Evolutionary conservation across 352 stramenopile genomes (phyloP), one percentile per base, ranked within the genome.

Genomic region (Blastocystis sp.): DNA sequence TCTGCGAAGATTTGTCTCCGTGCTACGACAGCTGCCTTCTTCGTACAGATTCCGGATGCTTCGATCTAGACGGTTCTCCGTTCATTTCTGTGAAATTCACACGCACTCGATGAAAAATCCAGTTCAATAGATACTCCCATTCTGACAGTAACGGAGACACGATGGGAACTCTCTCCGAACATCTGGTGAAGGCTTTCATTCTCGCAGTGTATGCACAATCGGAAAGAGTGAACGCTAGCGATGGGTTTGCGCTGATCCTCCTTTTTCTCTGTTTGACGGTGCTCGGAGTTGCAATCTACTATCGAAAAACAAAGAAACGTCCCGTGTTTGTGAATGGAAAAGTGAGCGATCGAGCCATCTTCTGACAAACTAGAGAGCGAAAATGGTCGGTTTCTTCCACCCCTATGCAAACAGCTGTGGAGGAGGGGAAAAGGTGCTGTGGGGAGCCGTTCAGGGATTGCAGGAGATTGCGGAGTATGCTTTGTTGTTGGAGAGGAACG

Each of bases 371-470:
- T 64, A 81, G 69, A 81, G n/a, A 57, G 69, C 69, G 4, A 81
- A 81, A 64, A 85, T 36, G 21, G 63, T 97, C 72, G 93, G 90
- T 44, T 93, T 97, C 84, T 97, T 97, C 89, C 94, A 97, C 88
- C 94, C 93, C 42, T 94, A 97, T 88, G 95, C 94, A 48, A 93
- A 97, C 75, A 91, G 91, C 44, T 95, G 96, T 42, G 96, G 96
- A 29, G 96, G 96, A 49, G 96, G 96, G 44, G 96, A 99, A 88
- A 93, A 96, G 65, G 96, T 99, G 24, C 90, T 99, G 36, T 99
- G 97, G 93, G 96, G 95, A 84, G 93, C 92, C 14, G 90, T 99
- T 54, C 86, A 94, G 79, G 91, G 92, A 69, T 89, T 99, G 29
- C 72, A 89, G n/a, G 86, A 87, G n/a, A 87, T 67, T 29, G 75